These are phyloP conservation scores for Neonectria punicea DNA, from an alignment of 2,329 filamentous ascomycete genomes.

Conservation along the genomic window DNA sequence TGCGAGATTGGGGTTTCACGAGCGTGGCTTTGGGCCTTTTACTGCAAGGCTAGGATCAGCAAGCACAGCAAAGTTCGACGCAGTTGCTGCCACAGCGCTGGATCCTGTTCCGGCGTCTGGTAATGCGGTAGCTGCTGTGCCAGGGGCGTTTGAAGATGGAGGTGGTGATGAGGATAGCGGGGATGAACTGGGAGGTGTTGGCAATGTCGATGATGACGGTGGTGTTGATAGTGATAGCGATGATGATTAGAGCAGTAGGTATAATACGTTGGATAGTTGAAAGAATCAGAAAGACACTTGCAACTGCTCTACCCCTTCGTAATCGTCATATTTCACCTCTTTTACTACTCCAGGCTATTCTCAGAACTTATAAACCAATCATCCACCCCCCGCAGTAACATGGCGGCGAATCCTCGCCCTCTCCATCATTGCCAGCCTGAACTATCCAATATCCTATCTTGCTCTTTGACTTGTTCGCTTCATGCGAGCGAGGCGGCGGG, in stretches of 20 bases:
- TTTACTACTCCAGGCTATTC: no score
- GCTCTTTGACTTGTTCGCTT: background rate
- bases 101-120: constrained; percentile 4
- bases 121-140: background rate
- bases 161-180: constrained; percentile 9
- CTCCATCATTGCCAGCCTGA: background rate
- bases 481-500: background rate
- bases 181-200: background rate
- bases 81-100: constrained; percentile 17
- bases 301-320: background rate
- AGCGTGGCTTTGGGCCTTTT: constrained; percentile 46
- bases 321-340: no score
- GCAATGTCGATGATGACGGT: background rate
- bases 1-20: constrained; percentile 45
- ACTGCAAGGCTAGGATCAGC: constrained; percentile 22
- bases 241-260: background rate
- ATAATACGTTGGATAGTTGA: background rate
- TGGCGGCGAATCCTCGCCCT: no score
- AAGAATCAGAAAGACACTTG: background rate
- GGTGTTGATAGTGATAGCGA: background rate
- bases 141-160: background rate
- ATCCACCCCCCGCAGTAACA: no score
- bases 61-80: constrained; percentile 15
- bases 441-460: background rate
- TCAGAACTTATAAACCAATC: no score